Percentiles rank a stretch among this genome's conserved stretches.
Evolutionary conservation across 2,329 filamentous ascomycete genomes (phyloP).

Genomic region (Juglanconis oblonga): DNA sequence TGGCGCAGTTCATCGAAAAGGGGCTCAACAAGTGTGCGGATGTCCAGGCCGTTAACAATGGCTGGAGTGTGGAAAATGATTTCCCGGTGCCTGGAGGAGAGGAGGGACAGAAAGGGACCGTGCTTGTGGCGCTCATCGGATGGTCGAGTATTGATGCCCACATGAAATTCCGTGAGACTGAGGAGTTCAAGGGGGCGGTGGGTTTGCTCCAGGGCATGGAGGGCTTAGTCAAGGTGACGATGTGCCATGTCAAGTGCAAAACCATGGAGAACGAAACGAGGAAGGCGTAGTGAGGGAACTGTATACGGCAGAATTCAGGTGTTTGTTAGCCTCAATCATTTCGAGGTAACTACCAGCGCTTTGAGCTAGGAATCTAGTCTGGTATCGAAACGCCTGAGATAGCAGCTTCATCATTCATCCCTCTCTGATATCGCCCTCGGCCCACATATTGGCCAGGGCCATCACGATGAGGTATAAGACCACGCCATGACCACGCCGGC

Average conservation of each 20-base stretch:
- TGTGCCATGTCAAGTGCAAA: slow-evolving; percentile 22
- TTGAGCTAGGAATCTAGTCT: too few species aligned
- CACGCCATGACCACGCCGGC: too few species aligned
- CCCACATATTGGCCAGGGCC: too few species aligned
- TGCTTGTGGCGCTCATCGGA: slow-evolving; percentile 29
- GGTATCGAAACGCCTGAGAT: neutral
- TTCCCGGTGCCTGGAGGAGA: slow-evolving; percentile 27
- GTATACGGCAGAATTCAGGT: neutral
- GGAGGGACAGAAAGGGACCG: slow-evolving; percentile 24
- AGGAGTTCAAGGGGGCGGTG: slow-evolving; percentile 33
- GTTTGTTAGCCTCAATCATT: too few species aligned
- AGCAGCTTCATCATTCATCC: too few species aligned
- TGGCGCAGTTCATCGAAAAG: slow-evolving; percentile 18
- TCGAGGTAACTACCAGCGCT: too few species aligned
- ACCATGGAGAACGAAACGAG: slow-evolving; percentile 8
- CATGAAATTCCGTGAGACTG: slow-evolving; percentile 31
- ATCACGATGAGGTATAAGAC: too few species aligned
- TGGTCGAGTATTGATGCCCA: slow-evolving; percentile 39
- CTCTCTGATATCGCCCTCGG: too few species aligned
- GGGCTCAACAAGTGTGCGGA: slow-evolving; percentile 8
- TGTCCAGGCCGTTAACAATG: slow-evolving; percentile 18
- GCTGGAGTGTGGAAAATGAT: slow-evolving; percentile 32
- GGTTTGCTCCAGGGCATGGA: slow-evolving; percentile 22
- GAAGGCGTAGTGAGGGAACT: neutral
- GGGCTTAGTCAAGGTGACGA: slow-evolving; percentile 20